phyloP scores from a whole-genome alignment of 2,329 filamentous ascomycete genomes.

The Pezicula radicicola region DNA sequence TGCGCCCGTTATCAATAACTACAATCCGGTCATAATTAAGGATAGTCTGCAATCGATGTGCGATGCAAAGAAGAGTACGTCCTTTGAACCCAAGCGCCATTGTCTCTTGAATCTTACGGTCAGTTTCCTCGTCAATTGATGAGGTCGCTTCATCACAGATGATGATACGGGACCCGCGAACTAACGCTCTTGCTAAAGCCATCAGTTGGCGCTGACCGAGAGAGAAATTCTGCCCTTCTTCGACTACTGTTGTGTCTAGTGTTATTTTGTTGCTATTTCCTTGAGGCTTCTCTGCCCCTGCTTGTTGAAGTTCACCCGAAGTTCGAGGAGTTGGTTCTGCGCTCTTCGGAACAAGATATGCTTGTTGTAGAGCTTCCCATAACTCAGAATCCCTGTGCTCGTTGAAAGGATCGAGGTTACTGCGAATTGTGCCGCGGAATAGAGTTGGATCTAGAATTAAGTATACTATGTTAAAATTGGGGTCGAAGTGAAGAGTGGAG shows the following conservation, averaged over 20 bases:
- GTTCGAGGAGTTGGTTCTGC: conserved; percentile 29
- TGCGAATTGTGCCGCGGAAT: conserved; percentile 76
- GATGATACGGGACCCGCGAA: conserved; percentile 85
- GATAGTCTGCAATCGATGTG: conserved; percentile 87
- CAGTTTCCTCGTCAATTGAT: conserved; percentile 92
- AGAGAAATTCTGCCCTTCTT: conserved; percentile 94
- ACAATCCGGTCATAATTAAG: conserved; percentile 93
- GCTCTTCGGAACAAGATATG: conserved; percentile 63
- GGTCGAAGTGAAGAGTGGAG: too few species aligned
- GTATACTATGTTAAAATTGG: neutral
- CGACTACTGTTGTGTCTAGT: conserved; percentile 82
- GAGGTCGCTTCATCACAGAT: conserved; percentile 96
- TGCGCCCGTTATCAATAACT: conserved; percentile 87
- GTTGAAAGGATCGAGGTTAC: conserved; percentile 77
- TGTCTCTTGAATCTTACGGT: conserved; percentile 89
- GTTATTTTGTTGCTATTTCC: neutral
- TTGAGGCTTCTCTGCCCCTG: neutral
- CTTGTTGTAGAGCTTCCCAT: conserved; percentile 75
- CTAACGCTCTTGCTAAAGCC: conserved; percentile 87
- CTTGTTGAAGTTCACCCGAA: conserved; percentile 56
- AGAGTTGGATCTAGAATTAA: conserved; percentile 62
- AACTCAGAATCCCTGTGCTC: conserved; percentile 76
- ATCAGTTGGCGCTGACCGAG: conserved; percentile 93
- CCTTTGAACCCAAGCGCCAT: conserved; percentile 83
- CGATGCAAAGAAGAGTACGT: conserved; percentile 88